A percentile compares a stretch with the other conserved stretches of the same genome.
phyloP scores from a whole-genome alignment of 805 yeast genomes.

The Candida ovalis region DNA sequence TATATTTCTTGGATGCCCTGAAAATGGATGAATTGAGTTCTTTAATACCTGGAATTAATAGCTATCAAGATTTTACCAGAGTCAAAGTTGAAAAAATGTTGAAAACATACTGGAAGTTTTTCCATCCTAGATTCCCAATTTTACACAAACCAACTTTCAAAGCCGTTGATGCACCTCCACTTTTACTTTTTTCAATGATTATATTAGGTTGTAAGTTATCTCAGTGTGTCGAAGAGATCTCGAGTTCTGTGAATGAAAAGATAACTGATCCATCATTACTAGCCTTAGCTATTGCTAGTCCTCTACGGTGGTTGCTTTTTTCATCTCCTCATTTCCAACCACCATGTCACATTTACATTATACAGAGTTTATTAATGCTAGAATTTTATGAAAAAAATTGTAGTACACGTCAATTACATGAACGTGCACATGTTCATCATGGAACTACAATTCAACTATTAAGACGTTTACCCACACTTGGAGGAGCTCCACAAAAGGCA shows the following conservation, averaged over 20 bases:
- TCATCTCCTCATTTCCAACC: conserved; percentile 69
- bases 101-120: conserved; percentile 50
- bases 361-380: conserved; percentile 69
- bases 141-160: conserved; percentile 58
- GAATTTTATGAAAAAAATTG: conserved; percentile 79
- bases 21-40: conserved; percentile 22
- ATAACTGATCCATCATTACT: conserved; percentile 33
- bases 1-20: conserved; percentile 10
- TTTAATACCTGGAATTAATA: conserved; percentile 25
- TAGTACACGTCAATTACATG: conserved; percentile 66
- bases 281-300: conserved; percentile 28
- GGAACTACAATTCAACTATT: conserved; percentile 80
- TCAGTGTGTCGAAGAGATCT: conserved; percentile 26
- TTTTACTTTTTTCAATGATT: conserved; percentile 52
- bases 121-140: conserved; percentile 57
- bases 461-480: conserved; percentile 70
- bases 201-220: conserved; percentile 47
- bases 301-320: conserved; percentile 57
- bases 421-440: conserved; percentile 80
- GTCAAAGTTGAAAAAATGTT: conserved; percentile 28
- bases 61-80: conserved; percentile 28
- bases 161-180: conserved; percentile 43
- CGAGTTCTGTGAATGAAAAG: conserved; percentile 19
- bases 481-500: conserved; percentile 55
- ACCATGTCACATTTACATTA: conserved; percentile 72